Conservation (phyloP, 805 yeast genomes). For the Pichia exigua region DNA sequence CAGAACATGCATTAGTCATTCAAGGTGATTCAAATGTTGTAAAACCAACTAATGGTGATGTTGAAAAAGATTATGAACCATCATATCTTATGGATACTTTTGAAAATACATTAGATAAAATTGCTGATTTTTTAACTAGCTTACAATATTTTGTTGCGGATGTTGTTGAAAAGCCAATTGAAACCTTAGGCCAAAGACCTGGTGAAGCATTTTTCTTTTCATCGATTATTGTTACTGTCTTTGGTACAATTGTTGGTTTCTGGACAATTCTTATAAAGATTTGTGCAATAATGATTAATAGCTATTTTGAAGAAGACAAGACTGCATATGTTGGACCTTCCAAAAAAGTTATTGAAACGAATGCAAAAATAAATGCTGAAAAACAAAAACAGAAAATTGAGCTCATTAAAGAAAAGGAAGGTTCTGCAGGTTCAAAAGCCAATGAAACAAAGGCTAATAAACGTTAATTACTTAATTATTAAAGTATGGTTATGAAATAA, state of each 20-base stretch:
- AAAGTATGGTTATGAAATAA: not conserved
- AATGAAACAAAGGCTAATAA: constrained; percentile 25
- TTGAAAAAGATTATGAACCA: constrained; percentile 13
- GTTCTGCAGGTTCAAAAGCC: constrained; percentile 19
- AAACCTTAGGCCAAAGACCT: constrained; percentile 39
- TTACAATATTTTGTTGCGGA: constrained; percentile 25
- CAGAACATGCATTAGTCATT: constrained; percentile 41
- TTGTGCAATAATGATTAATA: constrained; percentile 18
- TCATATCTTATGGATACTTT: constrained; percentile 11
- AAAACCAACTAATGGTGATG: constrained; percentile 29
- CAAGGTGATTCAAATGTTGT: constrained; percentile 37
- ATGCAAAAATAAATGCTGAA: not conserved
- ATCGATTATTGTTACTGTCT: constrained; percentile 31
- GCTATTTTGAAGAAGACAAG: constrained; percentile 4
- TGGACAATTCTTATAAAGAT: constrained; percentile 32
- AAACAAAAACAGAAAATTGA: constrained; percentile 7
- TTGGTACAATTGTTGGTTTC: constrained; percentile 36
- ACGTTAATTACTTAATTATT: constrained; percentile 13
- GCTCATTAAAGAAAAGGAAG: constrained; percentile 12
- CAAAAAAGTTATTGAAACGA: not conserved
- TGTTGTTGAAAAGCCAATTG: constrained; percentile 38
- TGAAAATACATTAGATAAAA: constrained; percentile 11
- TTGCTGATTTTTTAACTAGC: constrained; percentile 13
- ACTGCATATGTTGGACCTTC: constrained; percentile 3
- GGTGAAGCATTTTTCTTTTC: constrained; percentile 43